These are phyloP conservation scores for Myxozyma vanderwaltii DNA, from an alignment of 805 yeast genomes.

Conservation along the genomic window DNA sequence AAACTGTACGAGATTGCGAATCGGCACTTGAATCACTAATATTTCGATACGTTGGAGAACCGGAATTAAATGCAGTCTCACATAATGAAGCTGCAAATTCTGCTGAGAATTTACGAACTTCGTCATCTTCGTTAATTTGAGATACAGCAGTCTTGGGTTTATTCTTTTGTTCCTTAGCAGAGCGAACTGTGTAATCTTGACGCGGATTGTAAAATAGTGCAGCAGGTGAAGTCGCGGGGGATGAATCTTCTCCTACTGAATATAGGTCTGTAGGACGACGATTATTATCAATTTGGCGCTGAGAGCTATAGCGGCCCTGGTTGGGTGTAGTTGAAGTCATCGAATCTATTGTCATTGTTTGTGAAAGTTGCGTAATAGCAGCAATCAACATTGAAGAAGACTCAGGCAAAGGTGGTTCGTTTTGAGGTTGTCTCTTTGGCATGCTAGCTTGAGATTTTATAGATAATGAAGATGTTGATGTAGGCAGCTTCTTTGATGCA, in stretches of 20 bases:
- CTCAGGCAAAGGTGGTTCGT: conserved; percentile 23
- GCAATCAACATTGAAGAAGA: conserved; percentile 21
- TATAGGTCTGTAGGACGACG: background rate
- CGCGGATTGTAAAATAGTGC: background rate
- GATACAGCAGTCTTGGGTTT: background rate
- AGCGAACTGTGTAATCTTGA: conserved; percentile 11
- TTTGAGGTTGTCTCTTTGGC: background rate
- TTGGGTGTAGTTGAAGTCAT: background rate
- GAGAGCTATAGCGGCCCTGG: background rate
- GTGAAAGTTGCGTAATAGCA: conserved; percentile 13
- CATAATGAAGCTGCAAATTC: conserved; percentile 31
- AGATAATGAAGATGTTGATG: conserved; percentile 11
- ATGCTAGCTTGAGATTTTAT: conserved; percentile 13
- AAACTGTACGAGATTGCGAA: conserved; percentile 11
- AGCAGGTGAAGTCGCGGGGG: background rate
- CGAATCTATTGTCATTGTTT: conserved; percentile 5
- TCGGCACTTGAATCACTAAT: conserved; percentile 13
- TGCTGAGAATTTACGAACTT: conserved; percentile 28
- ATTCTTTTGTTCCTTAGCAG: conserved; percentile 19
- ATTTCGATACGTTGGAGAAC: background rate
- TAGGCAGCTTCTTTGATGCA: conserved; percentile 10
- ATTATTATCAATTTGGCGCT: background rate
- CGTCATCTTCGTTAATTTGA: conserved; percentile 11
- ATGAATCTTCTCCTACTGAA: background rate
- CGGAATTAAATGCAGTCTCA: conserved; percentile 24